Base-by-base conservation (phyloP, 2,329 filamentous ascomycete species). In the Didymella segeticola region DNA sequence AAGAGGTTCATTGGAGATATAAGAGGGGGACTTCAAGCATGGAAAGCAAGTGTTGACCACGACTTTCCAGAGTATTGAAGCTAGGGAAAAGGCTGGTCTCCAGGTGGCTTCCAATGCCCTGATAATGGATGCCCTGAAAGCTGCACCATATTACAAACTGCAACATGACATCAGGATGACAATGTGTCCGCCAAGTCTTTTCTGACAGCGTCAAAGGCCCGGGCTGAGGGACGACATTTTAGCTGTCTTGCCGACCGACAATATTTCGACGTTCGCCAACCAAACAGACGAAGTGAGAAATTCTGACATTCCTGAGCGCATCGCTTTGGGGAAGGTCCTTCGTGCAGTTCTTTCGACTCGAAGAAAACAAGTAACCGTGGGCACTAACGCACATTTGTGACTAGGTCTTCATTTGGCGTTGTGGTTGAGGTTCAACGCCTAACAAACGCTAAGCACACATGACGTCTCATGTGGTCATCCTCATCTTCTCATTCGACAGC, bases 1-100 rank as follows among this genome's bases (percentile, higher is more conserved):
- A 74, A 78, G 38, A 80, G 86, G 10, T 85, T 82, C 60, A 83
- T 93, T 37, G 84, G 85, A 10, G 90, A 95, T 69, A 86, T 95
- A 22, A 78, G 78, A 46, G 90, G 89, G 0, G 90, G 90, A 0
- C 81, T 93, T 66, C 80, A 75, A 60, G 87, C 89, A 5, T 95
- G 90, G 90, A 89, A 86, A 69, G 75, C 82, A 4, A 79, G 85
- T 23, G 83, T 93, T 1, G 89, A 93, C 64, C 59, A 56, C 1
- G 74, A 74, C 1, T 85, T 84, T 71, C 83, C 83, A 1, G 81
- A 85, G 25, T 86, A 86, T 63, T 86, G 48, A 62, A 5, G 8
- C 14, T 17, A 15, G n/a, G 6, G 7, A 15, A 27, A 9, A n/a
- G n/a, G 9, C 20, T 14, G 30, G 7, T 17, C 4, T 17, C 11